Conservation (phyloP, 1,139 yeast genomes). For the Blastobotrys ciferrii region DNA sequence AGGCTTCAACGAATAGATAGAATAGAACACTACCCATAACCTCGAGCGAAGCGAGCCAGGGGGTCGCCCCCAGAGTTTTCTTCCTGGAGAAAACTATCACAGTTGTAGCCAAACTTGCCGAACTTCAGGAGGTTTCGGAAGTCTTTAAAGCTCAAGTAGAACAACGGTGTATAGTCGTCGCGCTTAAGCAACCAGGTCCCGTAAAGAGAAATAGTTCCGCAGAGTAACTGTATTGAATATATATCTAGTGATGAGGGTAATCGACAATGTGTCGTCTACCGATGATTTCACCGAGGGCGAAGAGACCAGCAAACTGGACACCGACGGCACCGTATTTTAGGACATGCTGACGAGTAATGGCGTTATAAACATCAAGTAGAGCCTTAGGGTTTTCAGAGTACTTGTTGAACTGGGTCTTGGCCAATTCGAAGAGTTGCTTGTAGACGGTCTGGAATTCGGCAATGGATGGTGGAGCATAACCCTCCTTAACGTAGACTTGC, state of each 20-base stretch:
- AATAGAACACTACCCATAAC: too few species aligned
- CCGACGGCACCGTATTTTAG: conserved; percentile 73
- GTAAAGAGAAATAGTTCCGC: too few species aligned
- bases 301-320: conserved; percentile 84
- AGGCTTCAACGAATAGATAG: too few species aligned
- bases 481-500: conserved; percentile 88
- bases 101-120: too few species aligned
- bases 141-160: too few species aligned
- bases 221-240: neutral
- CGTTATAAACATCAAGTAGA: conserved; percentile 38
- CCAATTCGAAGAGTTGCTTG: conserved; percentile 48
- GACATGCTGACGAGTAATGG: conserved; percentile 55
- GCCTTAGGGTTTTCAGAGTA: conserved; percentile 36
- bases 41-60: too few species aligned
- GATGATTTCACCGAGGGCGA: conserved; percentile 91
- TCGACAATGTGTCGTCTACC: conserved; percentile 94
- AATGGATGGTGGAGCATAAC: conserved; percentile 83
- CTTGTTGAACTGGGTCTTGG: conserved; percentile 50
- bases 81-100: too few species aligned
- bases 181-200: too few species aligned
- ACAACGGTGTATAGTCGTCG: too few species aligned
- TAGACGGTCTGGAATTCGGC: conserved; percentile 79
- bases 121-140: too few species aligned
- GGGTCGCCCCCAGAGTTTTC: too few species aligned
- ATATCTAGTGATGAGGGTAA: conserved; percentile 48